Evolutionary conservation across 139 green algal genomes (phyloP).

Genomic region (Parachlorella kessleri): DNA sequence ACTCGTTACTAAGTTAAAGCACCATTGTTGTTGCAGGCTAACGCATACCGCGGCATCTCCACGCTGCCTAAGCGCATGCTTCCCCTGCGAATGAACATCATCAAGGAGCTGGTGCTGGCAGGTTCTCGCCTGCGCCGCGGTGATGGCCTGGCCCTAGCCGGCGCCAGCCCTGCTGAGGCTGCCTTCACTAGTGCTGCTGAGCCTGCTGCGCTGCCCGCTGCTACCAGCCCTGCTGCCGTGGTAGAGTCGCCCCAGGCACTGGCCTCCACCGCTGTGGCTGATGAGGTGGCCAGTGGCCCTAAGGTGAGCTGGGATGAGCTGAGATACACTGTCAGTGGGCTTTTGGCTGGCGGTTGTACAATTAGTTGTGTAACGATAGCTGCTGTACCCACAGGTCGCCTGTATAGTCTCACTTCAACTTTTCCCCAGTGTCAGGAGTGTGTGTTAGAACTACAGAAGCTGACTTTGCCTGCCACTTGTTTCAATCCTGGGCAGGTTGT

Average conservation of each 20-base stretch:
- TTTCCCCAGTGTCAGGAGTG: too few species aligned
- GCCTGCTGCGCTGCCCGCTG: neutral
- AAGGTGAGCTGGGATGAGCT: neutral
- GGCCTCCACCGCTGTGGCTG: neutral
- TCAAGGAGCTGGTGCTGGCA: constrained; percentile 38
- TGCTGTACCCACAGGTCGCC: too few species aligned
- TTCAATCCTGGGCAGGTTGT: neutral
- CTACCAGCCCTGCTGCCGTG: neutral
- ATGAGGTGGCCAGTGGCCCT: neutral
- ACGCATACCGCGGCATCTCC: constrained; percentile 34
- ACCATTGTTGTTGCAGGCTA: constrained; percentile 36
- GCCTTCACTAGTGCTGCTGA: neutral
- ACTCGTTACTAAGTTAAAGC: too few species aligned
- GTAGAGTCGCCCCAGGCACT: too few species aligned
- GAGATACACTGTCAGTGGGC: neutral
- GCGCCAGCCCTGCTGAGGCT: neutral
- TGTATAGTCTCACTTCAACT: too few species aligned
- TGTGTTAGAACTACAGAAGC: too few species aligned
- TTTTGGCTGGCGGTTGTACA: neutral
- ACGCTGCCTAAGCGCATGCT: constrained; percentile 72
- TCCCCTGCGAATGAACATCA: constrained; percentile 44
- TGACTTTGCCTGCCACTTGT: neutral
- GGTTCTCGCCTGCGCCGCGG: neutral
- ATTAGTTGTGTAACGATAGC: too few species aligned
- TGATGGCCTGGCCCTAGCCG: neutral